Percentiles rank a stretch among this genome's conserved stretches.
Conservation (phyloP, 2,329 filamentous ascomycete genomes). For the Aureobasidium sp. region DNA sequence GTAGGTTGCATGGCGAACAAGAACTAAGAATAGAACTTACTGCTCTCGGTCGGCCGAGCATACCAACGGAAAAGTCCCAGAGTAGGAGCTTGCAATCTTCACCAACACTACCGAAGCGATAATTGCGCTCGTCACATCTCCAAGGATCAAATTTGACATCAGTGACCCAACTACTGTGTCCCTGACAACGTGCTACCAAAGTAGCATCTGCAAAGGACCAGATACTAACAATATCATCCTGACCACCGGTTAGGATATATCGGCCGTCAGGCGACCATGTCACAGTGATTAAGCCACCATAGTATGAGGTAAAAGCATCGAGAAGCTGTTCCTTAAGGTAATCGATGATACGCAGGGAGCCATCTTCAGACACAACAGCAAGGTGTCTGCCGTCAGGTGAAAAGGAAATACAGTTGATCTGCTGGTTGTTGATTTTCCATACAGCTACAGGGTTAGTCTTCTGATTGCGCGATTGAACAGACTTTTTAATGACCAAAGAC, state of each 20-base stretch:
- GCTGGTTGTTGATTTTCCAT: slow-evolving; percentile 88
- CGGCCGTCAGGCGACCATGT: slow-evolving; percentile 97
- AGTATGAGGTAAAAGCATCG: slow-evolving; percentile 84
- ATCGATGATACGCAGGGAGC: slow-evolving; percentile 81
- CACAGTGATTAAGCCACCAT: slow-evolving; percentile 84
- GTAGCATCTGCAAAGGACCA: slow-evolving; percentile 82
- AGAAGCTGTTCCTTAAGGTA: slow-evolving; percentile 85
- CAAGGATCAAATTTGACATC: slow-evolving; percentile 92
- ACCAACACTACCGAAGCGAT: slow-evolving; percentile 91
- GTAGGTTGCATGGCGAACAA: neutral
- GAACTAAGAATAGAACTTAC: slow-evolving; percentile 44
- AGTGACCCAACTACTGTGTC: slow-evolving; percentile 93
- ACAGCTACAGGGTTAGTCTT: slow-evolving; percentile 86
- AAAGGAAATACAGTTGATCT: slow-evolving; percentile 85
- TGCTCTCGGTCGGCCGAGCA: slow-evolving; percentile 85
- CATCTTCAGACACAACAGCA: slow-evolving; percentile 87
- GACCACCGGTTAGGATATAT: slow-evolving; percentile 89
- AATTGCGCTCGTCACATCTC: slow-evolving; percentile 92
- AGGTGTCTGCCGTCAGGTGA: slow-evolving; percentile 83
- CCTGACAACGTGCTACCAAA: slow-evolving; percentile 86
- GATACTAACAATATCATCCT: slow-evolving; percentile 93
- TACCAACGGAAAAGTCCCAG: slow-evolving; percentile 97
- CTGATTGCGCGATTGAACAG: slow-evolving; percentile 87
- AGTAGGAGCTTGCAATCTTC: slow-evolving; percentile 85
- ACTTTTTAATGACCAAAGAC: slow-evolving; percentile 71